These are phyloP conservation scores for Penicillium psychrosexuale DNA, from an alignment of 2,329 filamentous ascomycete species.

Conservation along the genomic window DNA sequence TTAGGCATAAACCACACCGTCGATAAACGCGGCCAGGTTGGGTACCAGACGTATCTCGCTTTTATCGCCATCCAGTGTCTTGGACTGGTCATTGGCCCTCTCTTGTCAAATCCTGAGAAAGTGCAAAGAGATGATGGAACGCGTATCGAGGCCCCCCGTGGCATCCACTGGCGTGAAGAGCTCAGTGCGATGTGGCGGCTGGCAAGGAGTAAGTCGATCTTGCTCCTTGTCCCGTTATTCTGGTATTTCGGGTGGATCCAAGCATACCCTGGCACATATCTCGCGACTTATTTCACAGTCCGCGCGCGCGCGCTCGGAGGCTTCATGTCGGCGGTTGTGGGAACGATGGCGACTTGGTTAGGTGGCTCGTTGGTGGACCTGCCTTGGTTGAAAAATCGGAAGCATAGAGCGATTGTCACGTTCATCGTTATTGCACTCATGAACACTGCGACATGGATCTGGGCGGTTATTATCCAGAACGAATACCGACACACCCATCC, in stretches of 20 bases:
- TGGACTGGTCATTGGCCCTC: conserved; percentile 42
- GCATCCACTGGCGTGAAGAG: conserved; percentile 30
- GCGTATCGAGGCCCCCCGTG: conserved; percentile 26
- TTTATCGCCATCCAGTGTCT: conserved; percentile 51
- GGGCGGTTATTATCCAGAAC: conserved; percentile 48
- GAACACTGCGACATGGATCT: conserved; percentile 49
- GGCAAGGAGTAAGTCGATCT: conserved; percentile 33
- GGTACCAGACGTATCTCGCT: conserved; percentile 42
- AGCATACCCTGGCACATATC: conserved; percentile 44
- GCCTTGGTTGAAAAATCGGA: conserved; percentile 40
- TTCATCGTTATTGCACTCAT: conserved; percentile 43
- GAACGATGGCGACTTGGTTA: conserved; percentile 41
- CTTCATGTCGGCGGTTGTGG: conserved; percentile 41
- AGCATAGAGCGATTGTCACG: conserved; percentile 41
- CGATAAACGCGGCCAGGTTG: conserved; percentile 28
- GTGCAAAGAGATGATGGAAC: conserved; percentile 46
- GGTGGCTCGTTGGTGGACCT: conserved; percentile 38
- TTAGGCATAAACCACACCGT: conserved; percentile 47
- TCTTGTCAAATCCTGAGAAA: conserved; percentile 47
- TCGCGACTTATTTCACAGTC: conserved; percentile 45
- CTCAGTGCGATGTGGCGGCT: conserved; percentile 38
- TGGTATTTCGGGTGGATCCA: conserved; percentile 35
- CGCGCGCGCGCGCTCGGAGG: conserved; percentile 39
- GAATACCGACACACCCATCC: conserved; percentile 46
- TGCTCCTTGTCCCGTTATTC: conserved; percentile 40